Evolutionary conservation across 129 eudicot species (phyloP).

Genomic region (Solidago caesia): DNA sequence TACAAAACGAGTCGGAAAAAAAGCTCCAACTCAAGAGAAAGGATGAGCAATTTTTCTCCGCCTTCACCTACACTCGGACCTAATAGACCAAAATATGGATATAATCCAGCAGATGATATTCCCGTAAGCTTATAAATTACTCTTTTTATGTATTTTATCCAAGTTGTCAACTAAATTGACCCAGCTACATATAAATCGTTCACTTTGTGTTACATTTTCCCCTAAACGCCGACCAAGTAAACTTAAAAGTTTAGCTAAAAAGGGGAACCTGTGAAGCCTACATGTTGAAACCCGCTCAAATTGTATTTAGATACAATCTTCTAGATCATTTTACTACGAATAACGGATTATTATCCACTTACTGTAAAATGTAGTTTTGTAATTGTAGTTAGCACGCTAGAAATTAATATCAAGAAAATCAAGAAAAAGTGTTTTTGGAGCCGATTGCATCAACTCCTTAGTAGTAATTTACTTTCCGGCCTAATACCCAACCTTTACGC

Average conservation of each 20-base stretch:
- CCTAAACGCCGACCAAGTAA: background rate
- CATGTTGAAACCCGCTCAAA: background rate
- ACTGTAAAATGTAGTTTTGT: too few relatives aligned
- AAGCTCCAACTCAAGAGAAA: constrained; percentile 21
- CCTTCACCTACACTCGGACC: constrained; percentile 56
- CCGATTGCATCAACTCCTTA: too few relatives aligned
- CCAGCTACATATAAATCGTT: background rate
- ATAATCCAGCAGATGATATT: constrained; percentile 46
- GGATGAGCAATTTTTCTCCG: constrained; percentile 30
- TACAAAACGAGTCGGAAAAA: constrained; percentile 33
- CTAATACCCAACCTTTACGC: too few relatives aligned
- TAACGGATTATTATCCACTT: too few relatives aligned
- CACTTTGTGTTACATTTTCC: background rate
- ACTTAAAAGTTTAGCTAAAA: too few relatives aligned
- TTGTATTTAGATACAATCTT: background rate
- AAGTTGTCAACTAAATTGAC: background rate
- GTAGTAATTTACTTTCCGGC: too few relatives aligned
- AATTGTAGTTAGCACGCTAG: too few relatives aligned
- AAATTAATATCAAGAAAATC: too few relatives aligned
- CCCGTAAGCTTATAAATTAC: constrained; percentile 37
- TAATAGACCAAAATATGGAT: constrained; percentile 35
- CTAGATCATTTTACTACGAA: background rate
- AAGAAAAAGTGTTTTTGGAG: too few relatives aligned
- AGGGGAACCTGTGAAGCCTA: too few relatives aligned
- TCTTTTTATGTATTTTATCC: background rate